Evolutionary conservation across 2,329 filamentous ascomycete species (phyloP).

Genomic region (Botrytis paeoniae): DNA sequence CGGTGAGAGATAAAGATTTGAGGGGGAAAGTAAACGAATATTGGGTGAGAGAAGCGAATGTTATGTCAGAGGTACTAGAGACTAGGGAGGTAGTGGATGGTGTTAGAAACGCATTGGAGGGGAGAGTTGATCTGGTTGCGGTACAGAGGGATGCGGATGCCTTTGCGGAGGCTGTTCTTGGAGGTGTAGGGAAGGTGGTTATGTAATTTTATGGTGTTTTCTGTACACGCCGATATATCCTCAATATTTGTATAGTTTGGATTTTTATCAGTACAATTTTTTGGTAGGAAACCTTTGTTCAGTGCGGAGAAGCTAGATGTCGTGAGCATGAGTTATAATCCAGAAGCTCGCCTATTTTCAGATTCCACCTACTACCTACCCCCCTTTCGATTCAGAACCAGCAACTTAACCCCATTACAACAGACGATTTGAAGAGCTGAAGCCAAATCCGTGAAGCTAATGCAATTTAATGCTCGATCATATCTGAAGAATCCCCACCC

Average conservation of each 20-base stretch:
- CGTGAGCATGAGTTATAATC: not conserved
- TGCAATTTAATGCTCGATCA: too few relatives aligned
- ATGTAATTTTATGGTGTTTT: not conserved
- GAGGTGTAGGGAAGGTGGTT: not conserved
- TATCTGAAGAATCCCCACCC: too few relatives aligned
- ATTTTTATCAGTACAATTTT: not conserved
- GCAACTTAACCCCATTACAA: too few relatives aligned
- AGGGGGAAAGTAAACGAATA: constrained; percentile 66
- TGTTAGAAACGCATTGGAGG: constrained; percentile 63
- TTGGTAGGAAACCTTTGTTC: not conserved
- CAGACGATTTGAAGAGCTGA: too few relatives aligned
- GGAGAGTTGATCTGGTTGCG: constrained; percentile 59
- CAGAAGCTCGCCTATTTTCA: not conserved
- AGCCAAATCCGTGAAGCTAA: too few relatives aligned
- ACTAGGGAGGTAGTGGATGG: constrained; percentile 71
- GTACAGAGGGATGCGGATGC: constrained; percentile 63
- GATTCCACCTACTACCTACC: not conserved
- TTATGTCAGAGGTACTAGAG: constrained; percentile 75
- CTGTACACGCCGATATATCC: not conserved
- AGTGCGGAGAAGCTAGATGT: not conserved
- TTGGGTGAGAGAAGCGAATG: constrained; percentile 73
- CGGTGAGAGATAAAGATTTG: constrained; percentile 69
- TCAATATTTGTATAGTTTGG: not conserved
- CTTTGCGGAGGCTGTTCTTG: constrained; percentile 50
- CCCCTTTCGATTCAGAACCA: too few relatives aligned